Percentiles rank a stretch among this genome's conserved stretches.
phyloP scores from a whole-genome alignment of 345 rosid species.

The Murraya paniculata region DNA sequence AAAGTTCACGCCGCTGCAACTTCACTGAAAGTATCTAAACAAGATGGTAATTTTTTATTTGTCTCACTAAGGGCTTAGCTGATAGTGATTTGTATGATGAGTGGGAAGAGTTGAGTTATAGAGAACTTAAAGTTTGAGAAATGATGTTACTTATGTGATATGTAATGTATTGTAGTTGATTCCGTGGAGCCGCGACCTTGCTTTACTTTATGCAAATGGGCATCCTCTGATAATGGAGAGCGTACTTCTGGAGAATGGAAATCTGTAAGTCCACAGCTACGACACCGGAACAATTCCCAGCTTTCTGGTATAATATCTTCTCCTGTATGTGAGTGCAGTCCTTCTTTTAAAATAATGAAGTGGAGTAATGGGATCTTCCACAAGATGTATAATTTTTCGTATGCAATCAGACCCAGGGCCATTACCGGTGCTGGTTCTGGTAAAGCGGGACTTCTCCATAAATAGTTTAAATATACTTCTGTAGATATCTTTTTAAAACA shows the following conservation, averaged over 20 bases:
- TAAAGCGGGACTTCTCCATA: background rate
- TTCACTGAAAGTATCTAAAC: conserved; percentile 41
- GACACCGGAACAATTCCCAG: conserved; percentile 36
- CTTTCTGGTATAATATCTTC: conserved; percentile 49
- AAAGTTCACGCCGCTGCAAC: conserved; percentile 76
- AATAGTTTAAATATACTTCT: background rate
- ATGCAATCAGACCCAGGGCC: background rate
- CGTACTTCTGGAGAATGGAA: conserved; percentile 25
- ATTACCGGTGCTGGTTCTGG: background rate
- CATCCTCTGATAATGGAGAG: conserved; percentile 31
- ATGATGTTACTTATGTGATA: background rate
- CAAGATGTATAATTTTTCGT: background rate
- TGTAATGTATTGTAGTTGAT: conserved; percentile 34
- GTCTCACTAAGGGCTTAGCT: background rate
- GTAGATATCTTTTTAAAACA: background rate
- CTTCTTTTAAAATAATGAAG: background rate
- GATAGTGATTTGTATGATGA: background rate
- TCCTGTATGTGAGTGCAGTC: conserved; percentile 1
- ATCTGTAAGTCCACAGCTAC: conserved; percentile 40
- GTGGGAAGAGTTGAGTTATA: background rate
- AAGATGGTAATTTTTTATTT: conserved; percentile 32
- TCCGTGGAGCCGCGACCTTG: conserved; percentile 40
- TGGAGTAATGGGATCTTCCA: background rate
- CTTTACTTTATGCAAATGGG: conserved; percentile 76
- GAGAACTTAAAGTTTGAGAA: background rate